Evolutionary conservation across 257 asterid genomes (phyloP).

Genomic region (Jasminum sambac): DNA sequence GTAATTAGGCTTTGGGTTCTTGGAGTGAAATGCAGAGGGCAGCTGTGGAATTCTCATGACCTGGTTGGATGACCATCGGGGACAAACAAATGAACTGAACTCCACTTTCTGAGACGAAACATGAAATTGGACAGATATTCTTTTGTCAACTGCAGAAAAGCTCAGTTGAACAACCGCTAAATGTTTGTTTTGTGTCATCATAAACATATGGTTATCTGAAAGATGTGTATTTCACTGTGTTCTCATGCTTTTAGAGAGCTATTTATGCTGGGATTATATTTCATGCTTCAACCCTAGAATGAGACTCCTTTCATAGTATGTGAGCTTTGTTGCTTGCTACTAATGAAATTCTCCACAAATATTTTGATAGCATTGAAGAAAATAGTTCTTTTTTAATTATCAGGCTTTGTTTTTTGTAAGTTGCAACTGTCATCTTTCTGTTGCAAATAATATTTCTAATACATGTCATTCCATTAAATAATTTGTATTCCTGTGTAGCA

Average conservation of each 20-base stretch:
- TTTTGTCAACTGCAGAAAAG: no score
- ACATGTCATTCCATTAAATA: no score
- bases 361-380: background rate
- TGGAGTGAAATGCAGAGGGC: no score
- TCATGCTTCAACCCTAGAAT: background rate
- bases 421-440: conserved; percentile 12
- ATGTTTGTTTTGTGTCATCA: no score
- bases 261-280: background rate
- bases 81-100: no score
- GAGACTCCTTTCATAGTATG: background rate
- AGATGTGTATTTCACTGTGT: background rate
- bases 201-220: background rate
- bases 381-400: background rate
- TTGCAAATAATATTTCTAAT: no score
- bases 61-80: no score
- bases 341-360: background rate
- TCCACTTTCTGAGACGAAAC: no score
- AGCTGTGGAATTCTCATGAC: no score
- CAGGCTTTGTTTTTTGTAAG: conserved; percentile 16
- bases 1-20: no score
- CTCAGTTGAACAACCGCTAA: no score
- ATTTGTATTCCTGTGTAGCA: conserved; percentile 43
- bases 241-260: background rate
- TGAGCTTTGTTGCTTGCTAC: background rate
- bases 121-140: no score